phyloP scores from a whole-genome alignment of 306 rosid species.

The Lathyrus aphaca region DNA sequence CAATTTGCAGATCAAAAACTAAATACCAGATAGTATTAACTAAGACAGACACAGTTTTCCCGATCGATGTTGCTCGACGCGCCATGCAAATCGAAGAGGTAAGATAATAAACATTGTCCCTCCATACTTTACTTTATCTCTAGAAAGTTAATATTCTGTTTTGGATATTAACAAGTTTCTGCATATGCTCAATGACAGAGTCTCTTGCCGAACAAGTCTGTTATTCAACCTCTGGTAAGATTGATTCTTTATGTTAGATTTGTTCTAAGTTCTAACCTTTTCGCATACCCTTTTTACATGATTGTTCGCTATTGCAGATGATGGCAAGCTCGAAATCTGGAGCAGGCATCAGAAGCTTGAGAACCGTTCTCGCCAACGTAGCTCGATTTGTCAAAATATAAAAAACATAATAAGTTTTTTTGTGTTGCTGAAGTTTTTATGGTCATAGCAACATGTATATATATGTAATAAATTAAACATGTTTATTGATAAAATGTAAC shows the following conservation, averaged over 20 bases:
- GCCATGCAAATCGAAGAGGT: conserved; percentile 97
- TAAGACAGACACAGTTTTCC: conserved; percentile 79
- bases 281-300: background rate
- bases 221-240: conserved; percentile 84
- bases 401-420: conserved; percentile 37
- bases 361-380: conserved; percentile 75
- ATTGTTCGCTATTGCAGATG: conserved; percentile 57
- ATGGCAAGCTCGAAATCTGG: conserved; percentile 96
- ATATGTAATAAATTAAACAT: background rate
- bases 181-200: conserved; percentile 47
- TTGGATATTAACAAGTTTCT: conserved; percentile 42
- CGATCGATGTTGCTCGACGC: conserved; percentile 89
- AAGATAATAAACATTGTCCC: conserved; percentile 56
- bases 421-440: conserved; percentile 17
- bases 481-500: conserved; percentile 11
- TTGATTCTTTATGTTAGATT: conserved; percentile 35
- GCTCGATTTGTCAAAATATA: conserved; percentile 66
- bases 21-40: conserved; percentile 89
- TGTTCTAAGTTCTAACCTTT: conserved; percentile 5
- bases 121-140: background rate
- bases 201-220: conserved; percentile 68
- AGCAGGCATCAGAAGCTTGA: conserved; percentile 87
- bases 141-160: conserved; percentile 19
- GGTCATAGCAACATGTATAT: background rate
- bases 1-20: conserved; percentile 73